A percentile compares a stretch with the other conserved stretches of the same genome.
These are phyloP conservation scores for Aureobasidium sp. DNA, from an alignment of 2,329 filamentous ascomycete genomes.

Conservation along the genomic window DNA sequence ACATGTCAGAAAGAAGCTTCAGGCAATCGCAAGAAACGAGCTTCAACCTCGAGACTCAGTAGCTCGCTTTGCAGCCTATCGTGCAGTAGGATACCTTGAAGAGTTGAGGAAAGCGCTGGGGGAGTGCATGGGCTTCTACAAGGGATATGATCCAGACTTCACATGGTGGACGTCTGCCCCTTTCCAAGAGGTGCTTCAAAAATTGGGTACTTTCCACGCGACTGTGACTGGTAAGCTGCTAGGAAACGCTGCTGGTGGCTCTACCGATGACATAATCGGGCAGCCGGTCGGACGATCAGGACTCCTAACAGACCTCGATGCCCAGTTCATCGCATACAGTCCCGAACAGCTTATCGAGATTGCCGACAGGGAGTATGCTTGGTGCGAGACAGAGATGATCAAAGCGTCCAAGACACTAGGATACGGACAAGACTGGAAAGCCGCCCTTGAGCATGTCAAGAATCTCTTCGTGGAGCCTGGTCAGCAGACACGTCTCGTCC, in stretches of 20 bases:
- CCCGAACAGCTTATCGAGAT: slow-evolving; percentile 48
- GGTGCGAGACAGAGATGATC: slow-evolving; percentile 49
- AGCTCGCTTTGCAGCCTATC: slow-evolving; percentile 37
- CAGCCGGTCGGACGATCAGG: slow-evolving; percentile 47
- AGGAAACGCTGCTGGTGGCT: slow-evolving; percentile 33
- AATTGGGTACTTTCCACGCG: slow-evolving; percentile 28
- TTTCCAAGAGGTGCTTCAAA: slow-evolving; percentile 31
- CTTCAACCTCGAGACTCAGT: slow-evolving; percentile 20
- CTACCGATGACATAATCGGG: slow-evolving; percentile 45
- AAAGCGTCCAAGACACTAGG: slow-evolving; percentile 42
- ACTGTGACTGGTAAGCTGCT: slow-evolving; percentile 37
- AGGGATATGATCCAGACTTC: slow-evolving; percentile 47
- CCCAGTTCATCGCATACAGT: slow-evolving; percentile 50
- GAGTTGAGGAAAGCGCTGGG: slow-evolving; percentile 34
- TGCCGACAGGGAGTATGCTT: slow-evolving; percentile 43
- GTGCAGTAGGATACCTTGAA: slow-evolving; percentile 36
- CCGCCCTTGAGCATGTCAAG: slow-evolving; percentile 49
- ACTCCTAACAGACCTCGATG: slow-evolving; percentile 43
- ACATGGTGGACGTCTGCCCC: slow-evolving; percentile 48
- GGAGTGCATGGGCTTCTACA: slow-evolving; percentile 45
- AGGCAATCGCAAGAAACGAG: slow-evolving; percentile 18
- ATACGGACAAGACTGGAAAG: slow-evolving; percentile 41
- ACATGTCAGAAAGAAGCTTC: slow-evolving; percentile 25
- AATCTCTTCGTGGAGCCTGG: slow-evolving; percentile 46
- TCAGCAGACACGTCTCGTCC: slow-evolving; percentile 45